Percentiles rank a stretch among this genome's conserved stretches.
phyloP scores from a whole-genome alignment of 2,329 filamentous ascomycete genomes.

The Talaromyces sp. region DNA sequence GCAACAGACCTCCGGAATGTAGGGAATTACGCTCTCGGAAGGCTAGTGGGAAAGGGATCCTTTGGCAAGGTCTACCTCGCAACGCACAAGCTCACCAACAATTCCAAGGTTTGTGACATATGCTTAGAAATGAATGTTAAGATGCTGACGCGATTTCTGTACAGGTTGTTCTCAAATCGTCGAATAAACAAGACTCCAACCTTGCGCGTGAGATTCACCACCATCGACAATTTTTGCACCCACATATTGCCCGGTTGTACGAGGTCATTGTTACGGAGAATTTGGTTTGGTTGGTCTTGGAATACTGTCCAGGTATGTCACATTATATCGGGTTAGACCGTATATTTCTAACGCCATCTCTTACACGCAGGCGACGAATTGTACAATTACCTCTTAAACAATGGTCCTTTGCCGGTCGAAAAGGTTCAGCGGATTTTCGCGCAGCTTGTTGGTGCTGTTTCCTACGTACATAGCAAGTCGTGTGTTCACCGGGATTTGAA shows the following conservation, averaged over 20 bases:
- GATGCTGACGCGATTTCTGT: neutral
- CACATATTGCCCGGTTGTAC: slow-evolving; percentile 93
- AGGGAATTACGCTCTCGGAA: slow-evolving; percentile 89
- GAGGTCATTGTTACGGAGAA: slow-evolving; percentile 96
- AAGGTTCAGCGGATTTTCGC: slow-evolving; percentile 96
- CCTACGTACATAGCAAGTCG: slow-evolving; percentile 89
- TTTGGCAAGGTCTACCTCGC: slow-evolving; percentile 98
- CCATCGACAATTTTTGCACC: slow-evolving; percentile 94
- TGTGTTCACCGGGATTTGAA: slow-evolving; percentile 97
- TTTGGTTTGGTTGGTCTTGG: slow-evolving; percentile 91
- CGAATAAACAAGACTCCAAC: slow-evolving; percentile 92
- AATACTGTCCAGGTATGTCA: slow-evolving; percentile 80
- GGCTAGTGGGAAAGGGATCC: slow-evolving; percentile 91
- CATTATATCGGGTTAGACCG: neutral
- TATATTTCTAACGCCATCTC: slow-evolving; percentile 13
- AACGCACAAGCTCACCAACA: slow-evolving; percentile 95
- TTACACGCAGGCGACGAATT: slow-evolving; percentile 75
- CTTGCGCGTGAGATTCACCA: slow-evolving; percentile 97
- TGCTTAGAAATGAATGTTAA: neutral
- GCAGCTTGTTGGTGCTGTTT: slow-evolving; percentile 89
- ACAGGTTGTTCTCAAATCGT: slow-evolving; percentile 96
- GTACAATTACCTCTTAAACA: slow-evolving; percentile 87
- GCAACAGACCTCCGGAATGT: slow-evolving; percentile 86
- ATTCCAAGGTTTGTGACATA: slow-evolving; percentile 68
- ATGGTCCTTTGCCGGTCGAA: slow-evolving; percentile 75